Base-by-base conservation (phyloP, 257 asterid genomes). In the Penstemon newberryi region DNA sequence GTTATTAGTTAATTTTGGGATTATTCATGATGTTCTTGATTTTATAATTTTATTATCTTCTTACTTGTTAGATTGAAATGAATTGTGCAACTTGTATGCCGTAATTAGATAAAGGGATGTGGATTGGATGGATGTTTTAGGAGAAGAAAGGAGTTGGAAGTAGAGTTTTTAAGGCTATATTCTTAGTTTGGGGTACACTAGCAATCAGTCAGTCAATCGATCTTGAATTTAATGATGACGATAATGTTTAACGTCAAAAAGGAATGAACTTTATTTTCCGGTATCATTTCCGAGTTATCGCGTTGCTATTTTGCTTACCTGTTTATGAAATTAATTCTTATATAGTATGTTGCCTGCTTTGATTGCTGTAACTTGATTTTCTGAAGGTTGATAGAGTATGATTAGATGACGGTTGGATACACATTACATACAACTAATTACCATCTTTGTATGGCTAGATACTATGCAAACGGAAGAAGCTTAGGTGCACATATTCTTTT, bases 181-280 rank as follows among this genome's bases (percentile, higher is more conserved):
- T 25, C 33, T 38, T 70, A 25, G 67, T 70, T 64, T 47, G 65
- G 52, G 70, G 50, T 60, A 67, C 62, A 56, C 44, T 70, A 70
- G 43, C 55, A 56, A 66, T 65, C 67, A 53, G 57, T 59, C 65
- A 59, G 60, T 65, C 67, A 53, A 58, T 59, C 65, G 40, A 58
- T 77, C 75, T 67, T 38, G 70, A 53, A 67, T 46, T 73, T 58
- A n/a, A 38, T 58, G 63, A 58, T 58, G 44, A 36, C 44, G 65
- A 77, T 70, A 47, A 68, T 78, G 71, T 67, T 68, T 58, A 67
- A 67, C 42, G 19, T 47, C 53, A 52, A 12, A 44, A 72, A 39
- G 63, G 57, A 58, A 78, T 54, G 77, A 58, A 74, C 61, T 72
- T 41, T 64, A 68, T 75, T 54, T 53, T 56, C 50, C 9, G 65